These are phyloP conservation scores for Fragaria iinumae DNA, from an alignment of 306 rosid species.

Conservation along the genomic window DNA sequence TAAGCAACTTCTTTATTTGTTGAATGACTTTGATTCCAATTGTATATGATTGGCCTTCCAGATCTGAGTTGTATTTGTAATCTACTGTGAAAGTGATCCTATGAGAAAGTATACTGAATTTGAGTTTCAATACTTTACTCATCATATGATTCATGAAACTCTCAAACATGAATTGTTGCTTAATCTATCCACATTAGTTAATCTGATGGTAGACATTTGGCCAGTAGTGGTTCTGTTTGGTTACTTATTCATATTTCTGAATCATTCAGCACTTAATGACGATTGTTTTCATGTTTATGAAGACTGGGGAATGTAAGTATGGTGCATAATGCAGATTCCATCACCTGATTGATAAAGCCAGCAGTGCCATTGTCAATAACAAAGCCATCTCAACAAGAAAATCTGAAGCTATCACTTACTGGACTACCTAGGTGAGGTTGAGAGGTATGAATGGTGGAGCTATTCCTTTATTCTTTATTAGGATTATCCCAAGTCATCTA, in stretches of 20 bases:
- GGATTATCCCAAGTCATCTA: background rate
- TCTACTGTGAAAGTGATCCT: background rate
- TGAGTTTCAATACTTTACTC: background rate
- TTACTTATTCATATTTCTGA: background rate
- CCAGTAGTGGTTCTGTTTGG: background rate
- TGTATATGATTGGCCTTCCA: background rate
- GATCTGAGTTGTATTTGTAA: background rate
- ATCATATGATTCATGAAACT: background rate
- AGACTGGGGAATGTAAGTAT: conserved; percentile 85
- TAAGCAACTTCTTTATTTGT: conserved; percentile 27
- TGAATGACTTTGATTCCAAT: background rate
- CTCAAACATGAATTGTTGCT: background rate
- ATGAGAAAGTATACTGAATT: background rate
- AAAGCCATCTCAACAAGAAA: conserved; percentile 39
- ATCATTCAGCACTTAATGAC: background rate
- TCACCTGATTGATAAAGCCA: conserved; percentile 82
- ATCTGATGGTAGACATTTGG: background rate
- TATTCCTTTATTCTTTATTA: background rate
- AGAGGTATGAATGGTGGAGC: conserved; percentile 44
- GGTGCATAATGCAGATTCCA: conserved; percentile 84
- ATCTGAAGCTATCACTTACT: conserved; percentile 76
- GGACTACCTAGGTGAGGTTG: conserved; percentile 83
- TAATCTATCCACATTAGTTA: no score
- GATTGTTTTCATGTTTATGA: conserved; percentile 14
- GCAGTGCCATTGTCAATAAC: conserved; percentile 41